Conservation (phyloP, 2,329 filamentous ascomycete genomes). For the Monascus ruber region DNA sequence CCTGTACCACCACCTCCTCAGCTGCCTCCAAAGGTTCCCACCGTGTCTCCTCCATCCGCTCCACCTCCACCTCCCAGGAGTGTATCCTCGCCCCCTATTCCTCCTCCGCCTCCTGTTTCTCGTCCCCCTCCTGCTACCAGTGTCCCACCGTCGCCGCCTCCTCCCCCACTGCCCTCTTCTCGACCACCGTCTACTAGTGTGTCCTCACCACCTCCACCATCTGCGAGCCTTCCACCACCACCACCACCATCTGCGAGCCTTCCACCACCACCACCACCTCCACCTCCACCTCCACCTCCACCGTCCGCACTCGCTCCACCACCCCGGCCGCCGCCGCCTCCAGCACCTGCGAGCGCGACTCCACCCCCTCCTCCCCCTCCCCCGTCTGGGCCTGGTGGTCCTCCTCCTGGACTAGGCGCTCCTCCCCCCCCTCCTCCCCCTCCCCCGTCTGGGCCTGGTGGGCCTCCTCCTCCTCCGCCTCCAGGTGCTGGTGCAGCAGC, state of each 20-base stretch:
- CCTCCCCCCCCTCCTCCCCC: constrained; percentile 34
- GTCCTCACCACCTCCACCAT: constrained; percentile 28
- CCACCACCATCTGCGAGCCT: constrained; percentile 24
- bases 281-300: constrained; percentile 19
- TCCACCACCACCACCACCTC: constrained; percentile 18
- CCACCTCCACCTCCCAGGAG: constrained; percentile 44
- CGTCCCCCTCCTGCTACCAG: constrained; percentile 24
- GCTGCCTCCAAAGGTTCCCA: constrained; percentile 32
- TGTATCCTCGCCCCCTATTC: constrained; percentile 28
- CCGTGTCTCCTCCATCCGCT: constrained; percentile 18
- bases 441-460: constrained; percentile 34
- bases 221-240: constrained; percentile 18
- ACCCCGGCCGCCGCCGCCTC: constrained; percentile 27
- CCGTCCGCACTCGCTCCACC: constrained; percentile 15
- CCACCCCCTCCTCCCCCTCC: constrained; percentile 38
- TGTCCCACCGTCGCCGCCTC: constrained; percentile 43
- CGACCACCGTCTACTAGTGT: constrained; percentile 21
- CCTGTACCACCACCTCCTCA: constrained; percentile 38
- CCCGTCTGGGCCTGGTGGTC: constrained; percentile 25
- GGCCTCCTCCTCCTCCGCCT: constrained; percentile 44
- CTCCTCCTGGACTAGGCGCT: constrained; percentile 14
- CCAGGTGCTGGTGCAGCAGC: constrained; percentile 25
- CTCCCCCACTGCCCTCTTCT: constrained; percentile 20
- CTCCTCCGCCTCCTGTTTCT: constrained; percentile 23
- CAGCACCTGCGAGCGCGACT: constrained; percentile 14